Conservation (phyloP, 2,329 filamentous ascomycete genomes). For the Zymoseptoria passerinii region DNA sequence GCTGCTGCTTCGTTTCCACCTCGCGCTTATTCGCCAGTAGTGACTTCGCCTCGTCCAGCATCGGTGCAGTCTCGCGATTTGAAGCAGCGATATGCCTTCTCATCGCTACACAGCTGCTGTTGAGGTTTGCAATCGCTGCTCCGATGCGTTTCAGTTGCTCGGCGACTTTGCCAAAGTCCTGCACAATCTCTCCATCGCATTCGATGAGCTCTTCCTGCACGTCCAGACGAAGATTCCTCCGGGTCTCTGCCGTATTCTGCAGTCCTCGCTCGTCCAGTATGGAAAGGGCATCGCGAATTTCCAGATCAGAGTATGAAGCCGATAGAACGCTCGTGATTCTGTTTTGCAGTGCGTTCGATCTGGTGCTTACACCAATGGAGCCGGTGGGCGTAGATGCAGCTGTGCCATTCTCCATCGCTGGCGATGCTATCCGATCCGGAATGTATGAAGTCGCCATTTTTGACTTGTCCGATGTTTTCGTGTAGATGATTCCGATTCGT, state of each 20-base stretch:
- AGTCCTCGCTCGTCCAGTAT: constrained; percentile 66
- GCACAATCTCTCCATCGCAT: constrained; percentile 80
- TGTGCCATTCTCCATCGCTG: constrained; percentile 7
- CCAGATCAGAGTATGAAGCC: constrained; percentile 82
- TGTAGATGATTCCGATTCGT: background rate
- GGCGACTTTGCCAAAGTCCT: constrained; percentile 81
- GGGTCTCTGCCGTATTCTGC: constrained; percentile 66
- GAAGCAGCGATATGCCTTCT: constrained; percentile 67
- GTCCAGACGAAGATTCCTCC: constrained; percentile 70
- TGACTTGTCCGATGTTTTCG: background rate
- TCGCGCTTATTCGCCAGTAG: constrained; percentile 66
- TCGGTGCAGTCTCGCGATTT: constrained; percentile 62
- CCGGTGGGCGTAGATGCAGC: constrained; percentile 15
- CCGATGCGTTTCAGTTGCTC: constrained; percentile 89
- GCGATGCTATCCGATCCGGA: constrained; percentile 13
- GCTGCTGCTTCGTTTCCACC: constrained; percentile 68
- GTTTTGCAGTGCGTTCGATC: constrained; percentile 62
- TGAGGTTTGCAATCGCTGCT: constrained; percentile 65
- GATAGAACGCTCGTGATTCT: constrained; percentile 82
- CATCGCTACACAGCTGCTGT: constrained; percentile 72
- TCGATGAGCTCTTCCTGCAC: constrained; percentile 88
- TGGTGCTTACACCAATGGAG: constrained; percentile 20
- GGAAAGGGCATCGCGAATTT: constrained; percentile 76
- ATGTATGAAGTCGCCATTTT: constrained; percentile 23
- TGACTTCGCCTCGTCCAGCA: constrained; percentile 67